phyloP scores from a whole-genome alignment of 2,329 filamentous ascomycete species.

The Fusarium sp. region DNA sequence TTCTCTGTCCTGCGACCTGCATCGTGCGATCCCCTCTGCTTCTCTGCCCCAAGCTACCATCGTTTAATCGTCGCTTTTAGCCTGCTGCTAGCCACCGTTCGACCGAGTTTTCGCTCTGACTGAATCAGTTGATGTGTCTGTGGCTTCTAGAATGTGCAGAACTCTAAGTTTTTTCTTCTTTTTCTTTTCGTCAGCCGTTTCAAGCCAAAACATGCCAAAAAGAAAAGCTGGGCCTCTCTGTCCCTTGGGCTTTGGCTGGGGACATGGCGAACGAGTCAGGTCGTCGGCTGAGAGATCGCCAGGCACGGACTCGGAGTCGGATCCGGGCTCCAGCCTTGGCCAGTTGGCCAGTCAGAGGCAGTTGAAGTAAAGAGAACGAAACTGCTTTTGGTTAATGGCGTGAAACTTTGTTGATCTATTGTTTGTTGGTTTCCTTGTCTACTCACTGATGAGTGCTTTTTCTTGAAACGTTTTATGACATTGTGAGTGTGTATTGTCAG shows the following conservation, averaged over 20 bases:
- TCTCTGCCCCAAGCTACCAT: slow-evolving; percentile 24
- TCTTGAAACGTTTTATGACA: neutral
- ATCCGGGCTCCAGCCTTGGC: slow-evolving; percentile 13
- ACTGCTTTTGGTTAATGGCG: slow-evolving; percentile 37
- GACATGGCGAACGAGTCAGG: slow-evolving; percentile 40
- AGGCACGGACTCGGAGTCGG: slow-evolving; percentile 44
- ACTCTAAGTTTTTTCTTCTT: slow-evolving; percentile 3
- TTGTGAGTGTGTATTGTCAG: neutral
- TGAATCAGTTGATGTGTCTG: slow-evolving; percentile 3
- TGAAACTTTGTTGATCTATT: slow-evolving; percentile 18
- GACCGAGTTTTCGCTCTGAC: slow-evolving; percentile 4
- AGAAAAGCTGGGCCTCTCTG: neutral
- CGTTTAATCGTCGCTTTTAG: slow-evolving; percentile 8
- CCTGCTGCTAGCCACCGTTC: slow-evolving; percentile 6
- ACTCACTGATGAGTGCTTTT: neutral
- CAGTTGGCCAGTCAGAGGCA: slow-evolving; percentile 23
- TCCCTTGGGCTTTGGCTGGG: slow-evolving; percentile 19
- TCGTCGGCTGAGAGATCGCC: slow-evolving; percentile 39
- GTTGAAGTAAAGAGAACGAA: slow-evolving; percentile 15
- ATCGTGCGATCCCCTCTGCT: slow-evolving; percentile 41
- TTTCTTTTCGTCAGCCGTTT: slow-evolving; percentile 4
- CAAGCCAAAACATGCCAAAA: slow-evolving; percentile 6
- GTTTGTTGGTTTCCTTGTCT: slow-evolving; percentile 15
- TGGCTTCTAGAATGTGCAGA: slow-evolving; percentile 16
- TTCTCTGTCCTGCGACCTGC: neutral